phyloP scores from a whole-genome alignment of 371 early-diverging fungal genomes.

The Mycotypha africana region DNA sequence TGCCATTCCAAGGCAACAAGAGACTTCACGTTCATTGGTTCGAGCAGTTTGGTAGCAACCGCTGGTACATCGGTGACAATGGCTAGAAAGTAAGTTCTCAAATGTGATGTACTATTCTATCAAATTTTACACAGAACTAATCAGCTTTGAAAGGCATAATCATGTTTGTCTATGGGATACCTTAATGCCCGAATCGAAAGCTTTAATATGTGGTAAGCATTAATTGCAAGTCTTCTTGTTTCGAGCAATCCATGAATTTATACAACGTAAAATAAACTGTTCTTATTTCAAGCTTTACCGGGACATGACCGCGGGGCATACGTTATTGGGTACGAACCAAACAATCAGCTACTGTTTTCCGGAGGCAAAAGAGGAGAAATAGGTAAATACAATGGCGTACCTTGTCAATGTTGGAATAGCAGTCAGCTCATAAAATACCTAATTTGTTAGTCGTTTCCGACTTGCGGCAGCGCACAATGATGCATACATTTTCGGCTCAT shows the following conservation, averaged over 20 bases:
- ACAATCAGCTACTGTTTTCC: conserved; percentile 58
- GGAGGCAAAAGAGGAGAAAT: conserved; percentile 79
- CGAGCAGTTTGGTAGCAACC: conserved; percentile 69
- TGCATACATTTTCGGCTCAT: conserved; percentile 73
- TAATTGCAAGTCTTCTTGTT: too few species aligned
- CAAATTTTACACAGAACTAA: too few species aligned
- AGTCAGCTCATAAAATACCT: background rate
- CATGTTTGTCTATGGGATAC: conserved; percentile 80
- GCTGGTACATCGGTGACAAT: conserved; percentile 61
- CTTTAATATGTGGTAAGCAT: conserved; percentile 52
- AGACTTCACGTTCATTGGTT: conserved; percentile 71
- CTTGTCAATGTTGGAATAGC: background rate
- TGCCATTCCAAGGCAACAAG: conserved; percentile 64
- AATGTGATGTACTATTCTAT: too few species aligned
- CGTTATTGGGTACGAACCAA: conserved; percentile 59
- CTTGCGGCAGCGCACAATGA: conserved; percentile 58
- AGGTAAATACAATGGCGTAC: conserved; percentile 34
- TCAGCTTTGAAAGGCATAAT: conserved; percentile 19
- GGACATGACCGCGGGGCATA: conserved; percentile 59
- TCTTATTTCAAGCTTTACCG: conserved; percentile 38
- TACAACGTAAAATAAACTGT: too few species aligned
- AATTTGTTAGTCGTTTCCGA: conserved; percentile 60
- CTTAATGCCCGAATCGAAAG: conserved; percentile 57
- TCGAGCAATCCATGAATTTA: too few species aligned
- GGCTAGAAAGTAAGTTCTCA: conserved; percentile 42